Percentiles rank a stretch among this genome's conserved stretches.
These are phyloP conservation scores for Colletotrichum noveboracense DNA, from an alignment of 2,329 filamentous ascomycete genomes.

Conservation along the genomic window DNA sequence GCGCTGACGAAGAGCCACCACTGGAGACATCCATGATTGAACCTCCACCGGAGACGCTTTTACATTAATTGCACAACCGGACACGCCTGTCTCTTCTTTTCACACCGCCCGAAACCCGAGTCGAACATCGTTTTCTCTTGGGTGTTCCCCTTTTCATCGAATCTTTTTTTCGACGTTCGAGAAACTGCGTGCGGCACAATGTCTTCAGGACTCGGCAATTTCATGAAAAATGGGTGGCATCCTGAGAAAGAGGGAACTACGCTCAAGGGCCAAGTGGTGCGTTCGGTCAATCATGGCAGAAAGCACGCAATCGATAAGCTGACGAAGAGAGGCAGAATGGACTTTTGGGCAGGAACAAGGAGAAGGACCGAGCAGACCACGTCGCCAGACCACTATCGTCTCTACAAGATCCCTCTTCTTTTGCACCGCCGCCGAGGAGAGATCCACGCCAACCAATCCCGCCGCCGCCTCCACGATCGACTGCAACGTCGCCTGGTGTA, in stretches of 20 bases:
- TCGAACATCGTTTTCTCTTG: neutral
- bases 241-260: constrained; percentile 48
- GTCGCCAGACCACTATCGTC: constrained; percentile 67
- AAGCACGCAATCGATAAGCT: neutral
- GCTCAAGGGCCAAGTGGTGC: constrained; percentile 53
- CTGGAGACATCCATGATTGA: neutral
- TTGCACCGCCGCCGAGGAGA: constrained; percentile 81
- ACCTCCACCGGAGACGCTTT: constrained; percentile 4
- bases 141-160: neutral
- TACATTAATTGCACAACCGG: constrained; percentile 10
- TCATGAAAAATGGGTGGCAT: constrained; percentile 59
- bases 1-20: constrained; percentile 17
- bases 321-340: constrained; percentile 43
- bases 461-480: constrained; percentile 29
- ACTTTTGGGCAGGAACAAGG: constrained; percentile 47
- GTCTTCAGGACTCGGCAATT: constrained; percentile 49
- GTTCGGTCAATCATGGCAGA: constrained; percentile 24
- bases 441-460: constrained; percentile 27
- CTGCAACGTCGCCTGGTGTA: constrained; percentile 40
- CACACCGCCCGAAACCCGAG: neutral
- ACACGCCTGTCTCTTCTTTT: constrained; percentile 2
- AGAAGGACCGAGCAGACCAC: constrained; percentile 36
- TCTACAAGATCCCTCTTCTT: constrained; percentile 77
- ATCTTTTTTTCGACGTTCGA: neutral
- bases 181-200: constrained; percentile 30